Evolutionary conservation across 2,329 filamentous ascomycete species (phyloP).

Genomic region (Penicillium sp.): DNA sequence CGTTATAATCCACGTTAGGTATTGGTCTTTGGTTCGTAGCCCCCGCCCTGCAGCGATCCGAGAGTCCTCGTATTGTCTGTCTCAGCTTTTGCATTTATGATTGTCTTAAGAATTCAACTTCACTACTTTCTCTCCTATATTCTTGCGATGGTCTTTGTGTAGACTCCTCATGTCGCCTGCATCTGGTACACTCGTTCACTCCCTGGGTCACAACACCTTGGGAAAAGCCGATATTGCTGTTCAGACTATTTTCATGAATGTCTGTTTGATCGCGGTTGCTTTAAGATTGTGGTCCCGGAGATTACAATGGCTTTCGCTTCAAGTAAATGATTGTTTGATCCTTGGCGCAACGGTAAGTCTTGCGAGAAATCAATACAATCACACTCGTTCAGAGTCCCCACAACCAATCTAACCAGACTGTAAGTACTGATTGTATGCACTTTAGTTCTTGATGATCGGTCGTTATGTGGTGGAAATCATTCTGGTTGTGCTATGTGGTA

Average conservation of each 20-base stretch:
- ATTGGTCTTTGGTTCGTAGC: conserved; percentile 51
- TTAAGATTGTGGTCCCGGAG: conserved; percentile 21
- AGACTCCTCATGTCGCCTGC: conserved; percentile 13
- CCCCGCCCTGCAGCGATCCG: neutral
- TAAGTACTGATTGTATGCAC: neutral
- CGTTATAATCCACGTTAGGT: conserved; percentile 53
- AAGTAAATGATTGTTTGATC: conserved; percentile 22
- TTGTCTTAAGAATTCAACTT: neutral
- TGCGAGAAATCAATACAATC: neutral
- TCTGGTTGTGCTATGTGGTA: conserved; percentile 18
- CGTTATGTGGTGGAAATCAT: conserved; percentile 23
- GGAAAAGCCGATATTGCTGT: conserved; percentile 22
- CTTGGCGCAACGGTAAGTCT: conserved; percentile 15
- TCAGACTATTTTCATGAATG: conserved; percentile 17
- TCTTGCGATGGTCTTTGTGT: neutral
- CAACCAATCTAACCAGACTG: neutral
- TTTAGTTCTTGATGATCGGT: conserved; percentile 17
- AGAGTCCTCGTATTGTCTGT: neutral
- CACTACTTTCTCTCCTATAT: neutral
- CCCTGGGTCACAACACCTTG: conserved; percentile 22
- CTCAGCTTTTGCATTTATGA: neutral
- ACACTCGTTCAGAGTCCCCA: too few relatives aligned
- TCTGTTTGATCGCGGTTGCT: conserved; percentile 13
- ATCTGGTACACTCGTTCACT: conserved; percentile 9
- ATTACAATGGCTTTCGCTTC: conserved; percentile 8